Evolutionary conservation across 2,329 filamentous ascomycete genomes (phyloP).

Genomic region (Alternaria tenuissima): DNA sequence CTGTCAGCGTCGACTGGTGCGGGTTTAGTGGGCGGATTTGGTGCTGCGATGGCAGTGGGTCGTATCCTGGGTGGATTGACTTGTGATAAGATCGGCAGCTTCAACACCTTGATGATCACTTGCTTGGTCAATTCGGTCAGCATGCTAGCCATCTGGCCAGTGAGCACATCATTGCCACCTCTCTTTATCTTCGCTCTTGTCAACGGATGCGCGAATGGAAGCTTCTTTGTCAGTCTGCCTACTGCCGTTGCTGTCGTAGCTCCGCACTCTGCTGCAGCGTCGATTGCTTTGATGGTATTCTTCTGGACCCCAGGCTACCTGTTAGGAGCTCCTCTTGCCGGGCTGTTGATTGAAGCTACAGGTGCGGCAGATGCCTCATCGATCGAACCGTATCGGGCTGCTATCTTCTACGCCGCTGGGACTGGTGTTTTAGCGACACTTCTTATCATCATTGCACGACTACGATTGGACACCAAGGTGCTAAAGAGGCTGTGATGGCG

Average conservation of each 20-base stretch:
- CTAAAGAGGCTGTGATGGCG: neutral
- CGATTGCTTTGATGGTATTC: conserved; percentile 19
- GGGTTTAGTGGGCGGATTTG: conserved; percentile 36
- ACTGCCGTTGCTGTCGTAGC: conserved; percentile 29
- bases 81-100: conserved; percentile 42
- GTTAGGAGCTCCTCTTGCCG: conserved; percentile 38
- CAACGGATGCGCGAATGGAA: conserved; percentile 41
- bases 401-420: conserved; percentile 42
- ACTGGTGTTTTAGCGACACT: conserved; percentile 16
- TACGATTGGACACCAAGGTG: neutral
- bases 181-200: conserved; percentile 34
- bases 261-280: neutral
- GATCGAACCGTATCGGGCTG: conserved; percentile 34
- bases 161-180: conserved; percentile 31
- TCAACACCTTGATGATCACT: conserved; percentile 42
- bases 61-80: conserved; percentile 34
- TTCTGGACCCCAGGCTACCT: conserved; percentile 38
- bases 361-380: conserved; percentile 25
- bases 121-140: conserved; percentile 36
- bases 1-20: neutral
- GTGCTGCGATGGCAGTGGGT: conserved; percentile 37
- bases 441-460: neutral
- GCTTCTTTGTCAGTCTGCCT: conserved; percentile 39
- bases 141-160: conserved; percentile 44
- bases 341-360: conserved; percentile 36